phyloP scores from a whole-genome alignment of 495 filamentous ascomycete species.

The Glarea lozoyensis region DNA sequence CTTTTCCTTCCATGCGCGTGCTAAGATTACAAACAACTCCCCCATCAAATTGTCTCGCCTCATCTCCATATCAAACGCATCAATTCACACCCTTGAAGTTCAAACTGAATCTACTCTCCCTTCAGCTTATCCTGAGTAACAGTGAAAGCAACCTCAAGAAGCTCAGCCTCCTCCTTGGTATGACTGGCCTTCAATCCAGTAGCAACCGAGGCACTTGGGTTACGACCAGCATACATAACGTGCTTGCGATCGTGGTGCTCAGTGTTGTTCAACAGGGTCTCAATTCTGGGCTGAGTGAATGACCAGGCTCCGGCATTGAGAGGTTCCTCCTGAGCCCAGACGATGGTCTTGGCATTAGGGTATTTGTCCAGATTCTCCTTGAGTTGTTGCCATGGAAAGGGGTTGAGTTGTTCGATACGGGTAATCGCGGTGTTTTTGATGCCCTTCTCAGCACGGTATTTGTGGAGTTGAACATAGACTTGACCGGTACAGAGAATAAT shows the following conservation, averaged over 20 bases:
- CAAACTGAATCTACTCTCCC: slow-evolving; percentile 48
- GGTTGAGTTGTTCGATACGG: slow-evolving; percentile 93
- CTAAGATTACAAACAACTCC: no score
- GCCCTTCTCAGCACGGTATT: slow-evolving; percentile 77
- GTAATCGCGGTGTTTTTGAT: slow-evolving; percentile 87
- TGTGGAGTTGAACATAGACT: slow-evolving; percentile 82
- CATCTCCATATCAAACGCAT: no score
- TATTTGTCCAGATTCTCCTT: slow-evolving; percentile 93
- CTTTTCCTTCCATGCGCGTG: no score
- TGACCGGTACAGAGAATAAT: slow-evolving; percentile 93
- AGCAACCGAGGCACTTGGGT: slow-evolving; percentile 83
- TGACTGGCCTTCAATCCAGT: slow-evolving; percentile 86
- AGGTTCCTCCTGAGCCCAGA: slow-evolving; percentile 95
- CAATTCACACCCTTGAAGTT: no score
- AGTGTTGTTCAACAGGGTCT: slow-evolving; percentile 88
- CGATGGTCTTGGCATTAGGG: slow-evolving; percentile 91
- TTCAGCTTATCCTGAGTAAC: slow-evolving; percentile 61
- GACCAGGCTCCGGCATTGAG: slow-evolving; percentile 94
- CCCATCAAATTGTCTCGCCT: no score
- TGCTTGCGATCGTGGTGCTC: slow-evolving; percentile 86
- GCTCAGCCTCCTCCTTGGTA: slow-evolving; percentile 86
- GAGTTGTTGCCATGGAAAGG: slow-evolving; percentile 96
- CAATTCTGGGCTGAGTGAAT: slow-evolving; percentile 90
- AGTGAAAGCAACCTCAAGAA: slow-evolving; percentile 64
- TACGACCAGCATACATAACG: slow-evolving; percentile 91